Base-by-base conservation (phyloP, 2,329 filamentous ascomycete genomes). In the Colletotrichum neosansevieriae region DNA sequence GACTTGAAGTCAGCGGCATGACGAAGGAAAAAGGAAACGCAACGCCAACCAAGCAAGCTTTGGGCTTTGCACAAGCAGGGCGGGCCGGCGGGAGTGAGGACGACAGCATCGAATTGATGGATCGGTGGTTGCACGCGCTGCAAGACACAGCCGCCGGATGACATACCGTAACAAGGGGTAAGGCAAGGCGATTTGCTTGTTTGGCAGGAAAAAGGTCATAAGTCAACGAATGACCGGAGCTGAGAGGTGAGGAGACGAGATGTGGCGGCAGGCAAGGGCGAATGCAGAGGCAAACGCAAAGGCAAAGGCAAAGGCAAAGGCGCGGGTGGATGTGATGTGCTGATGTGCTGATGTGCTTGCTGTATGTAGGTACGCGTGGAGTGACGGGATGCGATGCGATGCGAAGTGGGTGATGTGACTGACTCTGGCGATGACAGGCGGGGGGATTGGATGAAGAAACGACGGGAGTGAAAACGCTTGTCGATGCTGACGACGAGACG, bases 141-240 rank as follows among this genome's bases (percentile, higher is more conserved):
- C 29, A 42, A 63, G 61, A 59, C 65, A 65, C 65, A 59, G 54
- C 65, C 65, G 54, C 65, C 61, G 42, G 42, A 21, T 59, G 54
- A 36, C 54, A 58, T 59, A 36, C 40, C 60, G 40, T 17, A 45
- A 59, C 65, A 54, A 65, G 65, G 60, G 45, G 15, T 15, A 24
- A 51, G 19, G 47, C 32, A 53, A 51, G 45, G 47, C 17, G 36
- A 32, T n/a, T 34, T 42, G 47, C 17, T 42, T 44, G 45, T 53
- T 64, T 62, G 47, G 54, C 40, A 45, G 21, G 34, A 53, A n/a
- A 44, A 10, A 29, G 9, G 12, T 13, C 32, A 40, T 56, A 24
- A 42, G 17, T 50, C 44, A 57, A 57, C 50, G 34, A 67, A 32
- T 42, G 51, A 24, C 34, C 50, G 36, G 38, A 47, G 54, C 45